phyloP scores from a whole-genome alignment of 2,329 filamentous ascomycete species.

The Meredithiella fracta region DNA sequence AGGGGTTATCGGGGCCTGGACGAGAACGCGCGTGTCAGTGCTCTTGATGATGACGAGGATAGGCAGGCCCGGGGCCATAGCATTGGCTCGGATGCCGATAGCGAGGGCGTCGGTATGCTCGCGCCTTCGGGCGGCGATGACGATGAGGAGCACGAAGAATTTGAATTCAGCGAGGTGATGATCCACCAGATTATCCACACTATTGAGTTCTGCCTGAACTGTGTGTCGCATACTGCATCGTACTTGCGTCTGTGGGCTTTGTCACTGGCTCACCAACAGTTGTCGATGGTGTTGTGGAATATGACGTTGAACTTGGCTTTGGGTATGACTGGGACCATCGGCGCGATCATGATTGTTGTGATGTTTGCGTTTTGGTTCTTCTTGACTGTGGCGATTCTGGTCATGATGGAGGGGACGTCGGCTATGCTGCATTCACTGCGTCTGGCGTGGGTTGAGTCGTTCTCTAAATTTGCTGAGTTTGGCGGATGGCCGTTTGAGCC shows the following conservation, averaged over 20 bases:
- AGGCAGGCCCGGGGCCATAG: constrained; percentile 27
- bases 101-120: constrained; percentile 74
- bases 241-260: constrained; percentile 97
- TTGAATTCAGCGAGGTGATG: constrained; percentile 94
- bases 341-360: constrained; percentile 65
- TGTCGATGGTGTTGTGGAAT: constrained; percentile 86
- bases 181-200: constrained; percentile 99
- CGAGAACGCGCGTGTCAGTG: constrained; percentile 74
- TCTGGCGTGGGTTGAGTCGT: constrained; percentile 92
- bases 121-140: constrained; percentile 49
- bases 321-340: constrained; percentile 43
- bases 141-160: constrained; percentile 78
- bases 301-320: constrained; percentile 85
- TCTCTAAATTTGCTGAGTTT: constrained; percentile 94
- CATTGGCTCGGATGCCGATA: constrained; percentile 42
- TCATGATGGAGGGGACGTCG: constrained; percentile 90
- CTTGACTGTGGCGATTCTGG: constrained; percentile 53
- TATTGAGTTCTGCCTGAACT: constrained; percentile 98
- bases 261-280: constrained; percentile 92
- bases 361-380: constrained; percentile 84
- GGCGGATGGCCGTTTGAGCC: constrained; percentile 74
- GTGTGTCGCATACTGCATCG: constrained; percentile 94
- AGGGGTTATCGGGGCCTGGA: constrained; percentile 87
- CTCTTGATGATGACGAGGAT: constrained; percentile 76
- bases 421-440: constrained; percentile 79